phyloP scores from a whole-genome alignment of 2,329 filamentous ascomycete genomes.

The Phaeosphaeriaceae sp. region DNA sequence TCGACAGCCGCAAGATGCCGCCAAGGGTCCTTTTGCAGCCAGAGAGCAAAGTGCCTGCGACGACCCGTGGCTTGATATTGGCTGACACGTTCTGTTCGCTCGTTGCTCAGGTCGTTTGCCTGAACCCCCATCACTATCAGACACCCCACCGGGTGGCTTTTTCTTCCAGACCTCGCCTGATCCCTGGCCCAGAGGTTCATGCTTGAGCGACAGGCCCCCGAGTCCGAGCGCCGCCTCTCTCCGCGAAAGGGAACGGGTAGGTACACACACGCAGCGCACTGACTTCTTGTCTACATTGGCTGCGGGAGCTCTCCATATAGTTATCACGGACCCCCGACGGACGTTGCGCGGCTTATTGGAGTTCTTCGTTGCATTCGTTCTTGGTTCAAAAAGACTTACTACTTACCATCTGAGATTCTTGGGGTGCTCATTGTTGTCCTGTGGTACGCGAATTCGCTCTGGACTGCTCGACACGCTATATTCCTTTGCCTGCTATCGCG shows the following conservation, averaged over 20 bases:
- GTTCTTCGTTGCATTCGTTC: constrained; percentile 1
- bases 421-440: background rate
- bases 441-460: background rate
- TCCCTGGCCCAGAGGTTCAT: constrained; percentile 13
- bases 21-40: constrained; percentile 12
- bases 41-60: background rate
- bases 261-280: background rate
- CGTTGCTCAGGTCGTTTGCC: too few relatives aligned
- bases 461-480: constrained; percentile 1
- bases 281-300: background rate
- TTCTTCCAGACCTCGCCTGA: constrained; percentile 4
- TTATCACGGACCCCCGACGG: constrained; percentile 21
- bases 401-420: background rate
- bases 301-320: constrained; percentile 16
- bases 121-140: constrained; percentile 24
- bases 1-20: constrained; percentile 24
- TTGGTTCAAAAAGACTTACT: background rate
- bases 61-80: constrained; percentile 30
- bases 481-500: constrained; percentile 22
- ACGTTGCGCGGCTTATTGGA: constrained; percentile 6
- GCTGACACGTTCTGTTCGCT: constrained; percentile 17
- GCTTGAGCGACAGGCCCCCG: constrained; percentile 12
- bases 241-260: constrained; percentile 1
- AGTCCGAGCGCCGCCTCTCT: constrained; percentile 18
- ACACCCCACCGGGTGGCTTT: constrained; percentile 37